phyloP scores from a whole-genome alignment of 176 grass and related monocot species.

The Oropetium thomaeum region DNA sequence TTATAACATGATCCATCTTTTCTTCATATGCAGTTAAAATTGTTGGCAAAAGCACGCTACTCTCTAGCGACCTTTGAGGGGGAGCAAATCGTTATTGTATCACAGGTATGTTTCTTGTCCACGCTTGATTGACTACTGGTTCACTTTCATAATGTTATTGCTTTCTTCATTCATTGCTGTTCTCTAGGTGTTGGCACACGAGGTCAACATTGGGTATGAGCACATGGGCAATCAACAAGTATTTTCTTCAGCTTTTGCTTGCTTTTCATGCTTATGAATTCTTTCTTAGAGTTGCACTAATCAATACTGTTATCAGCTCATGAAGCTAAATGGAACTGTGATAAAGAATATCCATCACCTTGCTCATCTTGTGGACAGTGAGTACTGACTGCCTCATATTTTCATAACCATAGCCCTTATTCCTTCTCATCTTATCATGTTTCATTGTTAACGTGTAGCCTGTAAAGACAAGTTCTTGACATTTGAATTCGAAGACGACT shows the following conservation, averaged over 20 bases:
- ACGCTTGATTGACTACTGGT: background rate
- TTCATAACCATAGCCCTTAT: background rate
- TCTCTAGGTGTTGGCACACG: conserved; percentile 69
- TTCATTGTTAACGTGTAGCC: conserved; percentile 40
- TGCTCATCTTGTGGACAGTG: conserved; percentile 89
- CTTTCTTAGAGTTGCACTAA: conserved; percentile 24
- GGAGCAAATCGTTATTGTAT: conserved; percentile 92
- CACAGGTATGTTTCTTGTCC: conserved; percentile 55
- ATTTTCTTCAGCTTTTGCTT: conserved; percentile 18
- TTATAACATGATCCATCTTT: too few species aligned
- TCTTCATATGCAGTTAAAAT: conserved; percentile 69
- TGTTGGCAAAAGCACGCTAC: conserved; percentile 91
- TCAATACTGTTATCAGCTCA: conserved; percentile 47
- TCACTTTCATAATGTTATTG: background rate
- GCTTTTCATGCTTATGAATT: conserved; percentile 26
- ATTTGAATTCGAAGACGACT: conserved; percentile 97
- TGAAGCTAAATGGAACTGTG: conserved; percentile 76
- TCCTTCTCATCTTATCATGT: background rate
- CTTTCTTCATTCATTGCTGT: conserved; percentile 1
- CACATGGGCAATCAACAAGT: conserved; percentile 95
- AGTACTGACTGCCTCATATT: conserved; percentile 29
- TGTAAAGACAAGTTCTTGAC: conserved; percentile 92
- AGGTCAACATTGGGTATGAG: conserved; percentile 91
- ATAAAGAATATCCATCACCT: conserved; percentile 97
- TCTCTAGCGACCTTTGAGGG: conserved; percentile 81